Percentiles rank a stretch among this genome's conserved stretches.
These are phyloP conservation scores for Dipteronia dyeriana DNA, from an alignment of 345 rosid genomes.

Conservation along the genomic window DNA sequence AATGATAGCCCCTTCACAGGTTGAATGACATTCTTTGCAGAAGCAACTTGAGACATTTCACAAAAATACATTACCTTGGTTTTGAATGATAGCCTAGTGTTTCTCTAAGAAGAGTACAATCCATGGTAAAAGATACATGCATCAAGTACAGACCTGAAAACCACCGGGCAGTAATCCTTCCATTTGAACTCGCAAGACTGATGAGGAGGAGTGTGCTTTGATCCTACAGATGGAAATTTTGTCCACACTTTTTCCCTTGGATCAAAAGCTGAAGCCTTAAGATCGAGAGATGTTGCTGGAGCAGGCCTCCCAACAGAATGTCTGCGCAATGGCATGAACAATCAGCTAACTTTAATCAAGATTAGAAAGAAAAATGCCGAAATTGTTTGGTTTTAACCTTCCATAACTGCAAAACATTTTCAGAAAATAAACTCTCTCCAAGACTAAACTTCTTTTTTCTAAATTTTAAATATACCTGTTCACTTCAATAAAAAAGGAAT, in stretches of 20 bases:
- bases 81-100: not conserved
- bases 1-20: not conserved
- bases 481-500: too few species aligned
- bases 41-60: not conserved
- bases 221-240: conserved; percentile 88
- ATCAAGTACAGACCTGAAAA: conserved; percentile 66
- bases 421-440: too few species aligned
- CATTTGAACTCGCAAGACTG: conserved; percentile 87
- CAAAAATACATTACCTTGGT: not conserved
- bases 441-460: too few species aligned
- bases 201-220: conserved; percentile 96
- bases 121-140: not conserved
- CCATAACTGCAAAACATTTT: not conserved
- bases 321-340: conserved; percentile 38
- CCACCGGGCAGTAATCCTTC: conserved; percentile 98
- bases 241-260: conserved; percentile 98
- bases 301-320: conserved; percentile 95
- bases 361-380: not conserved
- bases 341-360: not conserved
- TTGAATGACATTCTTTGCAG: not conserved
- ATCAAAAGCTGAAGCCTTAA: conserved; percentile 88
- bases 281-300: conserved; percentile 80
- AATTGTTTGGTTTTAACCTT: not conserved
- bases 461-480: too few species aligned
- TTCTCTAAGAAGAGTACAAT: not conserved